Conservation (phyloP, 1,284 basidiomycete genomes). For the Boletus subluridellus region DNA sequence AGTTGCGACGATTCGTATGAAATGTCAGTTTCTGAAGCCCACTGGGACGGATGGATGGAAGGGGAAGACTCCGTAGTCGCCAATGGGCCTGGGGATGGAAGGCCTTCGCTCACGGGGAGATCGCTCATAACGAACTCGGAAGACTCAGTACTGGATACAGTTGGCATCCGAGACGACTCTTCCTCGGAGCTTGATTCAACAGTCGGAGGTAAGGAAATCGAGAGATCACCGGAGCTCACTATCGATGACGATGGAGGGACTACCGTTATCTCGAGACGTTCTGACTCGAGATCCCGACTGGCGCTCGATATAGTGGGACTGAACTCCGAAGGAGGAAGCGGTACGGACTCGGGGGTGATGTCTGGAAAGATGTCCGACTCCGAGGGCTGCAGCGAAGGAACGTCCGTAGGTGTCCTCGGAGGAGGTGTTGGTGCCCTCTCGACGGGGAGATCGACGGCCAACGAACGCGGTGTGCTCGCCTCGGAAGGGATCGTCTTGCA, state of each 20-base stretch:
- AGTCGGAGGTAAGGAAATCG: constrained; percentile 21
- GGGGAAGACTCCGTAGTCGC: constrained; percentile 32
- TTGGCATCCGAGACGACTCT: constrained; percentile 17
- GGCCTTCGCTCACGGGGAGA: constrained; percentile 31
- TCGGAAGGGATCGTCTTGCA: constrained; percentile 40
- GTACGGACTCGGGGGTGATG: constrained; percentile 37
- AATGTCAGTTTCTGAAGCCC: constrained; percentile 57
- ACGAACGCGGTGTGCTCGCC: constrained; percentile 39
- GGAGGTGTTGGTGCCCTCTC: constrained; percentile 29
- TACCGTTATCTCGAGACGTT: constrained; percentile 15
- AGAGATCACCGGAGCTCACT: constrained; percentile 25
- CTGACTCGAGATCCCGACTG: constrained; percentile 24
- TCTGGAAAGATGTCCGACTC: constrained; percentile 27
- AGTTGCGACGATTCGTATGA: constrained; percentile 71
- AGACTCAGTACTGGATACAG: constrained; percentile 31
- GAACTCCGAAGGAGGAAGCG: constrained; percentile 39
- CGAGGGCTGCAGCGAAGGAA: constrained; percentile 30
- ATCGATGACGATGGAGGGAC: constrained; percentile 18
- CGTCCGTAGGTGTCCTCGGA: constrained; percentile 30
- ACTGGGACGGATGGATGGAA: constrained; percentile 44
- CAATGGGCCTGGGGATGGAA: constrained; percentile 22
- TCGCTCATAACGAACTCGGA: constrained; percentile 32
- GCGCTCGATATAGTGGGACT: constrained; percentile 32
- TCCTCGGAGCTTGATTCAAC: constrained; percentile 28
- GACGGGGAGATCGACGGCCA: constrained; percentile 26